A percentile compares a stretch with the other conserved stretches of the same genome.
These are phyloP conservation scores for Moricandia moricandioides DNA, from an alignment of 345 rosid genomes.

Conservation along the genomic window DNA sequence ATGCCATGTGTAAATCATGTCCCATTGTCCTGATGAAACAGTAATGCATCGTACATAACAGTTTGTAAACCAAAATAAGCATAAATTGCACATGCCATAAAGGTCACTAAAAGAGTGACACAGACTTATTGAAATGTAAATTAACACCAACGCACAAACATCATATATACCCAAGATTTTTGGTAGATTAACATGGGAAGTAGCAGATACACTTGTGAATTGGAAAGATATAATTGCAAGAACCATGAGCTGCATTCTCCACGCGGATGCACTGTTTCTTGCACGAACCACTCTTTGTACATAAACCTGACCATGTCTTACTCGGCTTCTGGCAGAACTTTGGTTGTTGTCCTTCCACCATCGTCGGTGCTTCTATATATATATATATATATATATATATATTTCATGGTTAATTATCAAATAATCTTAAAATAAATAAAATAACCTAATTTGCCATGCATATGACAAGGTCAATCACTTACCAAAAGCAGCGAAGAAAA, in stretches of 20 bases:
- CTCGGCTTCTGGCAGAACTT: conserved; percentile 3
- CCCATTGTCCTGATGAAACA: not conserved
- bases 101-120: not conserved
- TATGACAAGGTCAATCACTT: conserved; percentile 10
- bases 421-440: not conserved
- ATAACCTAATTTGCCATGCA: not conserved
- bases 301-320: conserved; percentile 25
- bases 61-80: not conserved
- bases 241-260: conserved; percentile 14
- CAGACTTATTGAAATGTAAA: not conserved
- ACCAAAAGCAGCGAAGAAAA: conserved; percentile 28
- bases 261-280: conserved; percentile 35
- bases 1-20: not conserved
- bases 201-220: conserved; percentile 13
- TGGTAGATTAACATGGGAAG: conserved; percentile 11
- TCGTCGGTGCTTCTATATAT: conserved; percentile 4
- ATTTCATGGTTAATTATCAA: not conserved
- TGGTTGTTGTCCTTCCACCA: conserved; percentile 17
- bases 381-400: not conserved
- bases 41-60: not conserved
- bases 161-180: not conserved
- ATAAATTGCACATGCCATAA: not conserved
- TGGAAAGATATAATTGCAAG: conserved; percentile 22
- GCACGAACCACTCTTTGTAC: not conserved
- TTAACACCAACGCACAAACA: not conserved